These are phyloP conservation scores for Raphanus raphanistrum DNA, from an alignment of 345 rosid genomes.

Conservation along the genomic window DNA sequence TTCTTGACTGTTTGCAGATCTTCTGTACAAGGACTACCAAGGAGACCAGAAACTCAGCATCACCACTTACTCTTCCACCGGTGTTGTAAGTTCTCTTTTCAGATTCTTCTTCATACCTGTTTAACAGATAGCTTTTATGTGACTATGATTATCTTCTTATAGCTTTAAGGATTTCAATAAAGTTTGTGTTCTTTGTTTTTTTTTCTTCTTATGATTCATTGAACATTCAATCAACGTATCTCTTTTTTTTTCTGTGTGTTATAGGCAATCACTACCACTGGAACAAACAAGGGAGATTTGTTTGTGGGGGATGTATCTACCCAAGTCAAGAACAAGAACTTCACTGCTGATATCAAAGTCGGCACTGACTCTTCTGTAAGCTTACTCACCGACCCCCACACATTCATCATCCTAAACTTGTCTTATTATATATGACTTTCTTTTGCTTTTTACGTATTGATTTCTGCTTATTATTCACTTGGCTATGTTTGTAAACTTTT, in stretches of 20 bases:
- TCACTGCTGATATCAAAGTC: constrained; percentile 87
- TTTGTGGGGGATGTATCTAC: constrained; percentile 81
- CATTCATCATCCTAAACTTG: background rate
- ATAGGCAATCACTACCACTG: constrained; percentile 78
- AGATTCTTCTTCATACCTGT: constrained; percentile 5
- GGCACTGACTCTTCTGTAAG: constrained; percentile 74
- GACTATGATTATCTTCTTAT: background rate
- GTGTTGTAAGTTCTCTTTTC: constrained; percentile 61
- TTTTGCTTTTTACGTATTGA: background rate
- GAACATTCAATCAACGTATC: background rate
- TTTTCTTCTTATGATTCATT: no score
- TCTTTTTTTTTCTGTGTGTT: background rate
- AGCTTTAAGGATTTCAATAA: background rate
- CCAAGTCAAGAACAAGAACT: constrained; percentile 86
- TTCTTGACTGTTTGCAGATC: constrained; percentile 43
- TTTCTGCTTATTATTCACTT: background rate
- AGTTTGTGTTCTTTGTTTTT: background rate
- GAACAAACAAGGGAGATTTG: constrained; percentile 71
- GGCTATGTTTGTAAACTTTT: background rate
- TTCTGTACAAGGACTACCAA: constrained; percentile 90
- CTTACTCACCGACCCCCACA: background rate
- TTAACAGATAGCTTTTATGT: no score
- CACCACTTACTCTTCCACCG: constrained; percentile 77
- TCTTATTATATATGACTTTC: no score
- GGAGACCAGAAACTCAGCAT: constrained; percentile 83